Evolutionary conservation across 2,329 filamentous ascomycete genomes (phyloP), one percentile per base, ranked within the genome.

Genomic region (Penicillium expansum): DNA sequence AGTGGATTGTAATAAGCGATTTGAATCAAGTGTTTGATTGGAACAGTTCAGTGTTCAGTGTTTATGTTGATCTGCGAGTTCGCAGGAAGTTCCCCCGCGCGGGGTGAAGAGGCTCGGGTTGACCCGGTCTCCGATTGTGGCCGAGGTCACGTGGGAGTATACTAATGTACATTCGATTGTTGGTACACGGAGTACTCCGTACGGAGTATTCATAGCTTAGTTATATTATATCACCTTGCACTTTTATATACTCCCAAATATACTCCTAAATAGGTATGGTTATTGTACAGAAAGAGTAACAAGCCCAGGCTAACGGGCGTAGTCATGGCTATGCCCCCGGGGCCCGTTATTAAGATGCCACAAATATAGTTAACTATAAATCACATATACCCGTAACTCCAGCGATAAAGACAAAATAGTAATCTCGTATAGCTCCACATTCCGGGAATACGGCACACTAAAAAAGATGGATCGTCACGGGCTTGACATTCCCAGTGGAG

Each of bases 21-120:
- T 22, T 16, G 5, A 39, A 27, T 61, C 37, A 35, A 48, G 22
- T 42, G 14, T 27, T n/a, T 24, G 29, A 30, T 7, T 32, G 32
- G 24, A 29, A 29, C 16, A 30, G 9, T 27, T 10, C 8, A 18
- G 35, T 18, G 16, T 37, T n/a, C n/a, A 18, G n/a, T 38, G 4
- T 30, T 30, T 4, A 9, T 29, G 10, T 32, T 22, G 38, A 38
- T 52, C 33, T 39, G 20, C 54, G 18, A 32, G 9, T 30, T 24
- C 32, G 16, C 32, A 20, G n/a, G 13, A 30, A 48, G 32, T 48
- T 48, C 49, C 50, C 48, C 55, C 55, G 43, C 50, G 55, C 50
- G 55, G 55, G 55, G 49, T 42, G 44, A 39, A 43, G 50, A 30
- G 33, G 29, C 37, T 43, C 45, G 52, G 52, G 42, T 48, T 48